phyloP scores from a whole-genome alignment of 805 yeast species.

The Cyberlindnera bimundalis region DNA sequence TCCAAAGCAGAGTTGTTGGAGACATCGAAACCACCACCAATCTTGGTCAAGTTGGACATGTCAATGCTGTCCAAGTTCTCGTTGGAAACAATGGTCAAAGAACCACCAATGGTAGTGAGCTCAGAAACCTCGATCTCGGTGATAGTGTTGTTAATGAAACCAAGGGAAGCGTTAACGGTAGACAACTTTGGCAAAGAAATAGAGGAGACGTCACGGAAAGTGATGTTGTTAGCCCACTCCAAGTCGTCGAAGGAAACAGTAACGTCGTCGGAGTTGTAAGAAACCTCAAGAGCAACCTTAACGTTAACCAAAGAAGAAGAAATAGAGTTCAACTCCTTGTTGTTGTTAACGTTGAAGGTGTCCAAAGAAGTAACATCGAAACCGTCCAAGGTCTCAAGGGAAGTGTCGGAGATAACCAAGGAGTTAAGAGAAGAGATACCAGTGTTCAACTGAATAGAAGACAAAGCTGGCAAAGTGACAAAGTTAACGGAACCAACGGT shows the following conservation, averaged over 20 bases:
- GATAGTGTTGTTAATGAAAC: constrained; percentile 72
- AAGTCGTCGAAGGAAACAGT: constrained; percentile 66
- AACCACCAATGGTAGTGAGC: constrained; percentile 69
- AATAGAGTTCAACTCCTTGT: constrained; percentile 67
- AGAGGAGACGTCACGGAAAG: constrained; percentile 76
- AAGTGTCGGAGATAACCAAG: constrained; percentile 70
- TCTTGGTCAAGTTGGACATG: constrained; percentile 62
- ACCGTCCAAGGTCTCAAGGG: constrained; percentile 65
- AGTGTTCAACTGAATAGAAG: constrained; percentile 58
- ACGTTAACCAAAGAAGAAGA: constrained; percentile 73
- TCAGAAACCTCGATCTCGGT: constrained; percentile 49
- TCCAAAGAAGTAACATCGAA: constrained; percentile 47
- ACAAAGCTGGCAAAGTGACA: constrained; percentile 84
- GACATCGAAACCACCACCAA: constrained; percentile 93
- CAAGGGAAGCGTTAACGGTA: constrained; percentile 74
- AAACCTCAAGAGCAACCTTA: constrained; percentile 69
- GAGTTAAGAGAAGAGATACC: constrained; percentile 73
- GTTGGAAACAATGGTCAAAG: constrained; percentile 74
- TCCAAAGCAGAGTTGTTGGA: constrained; percentile 77
- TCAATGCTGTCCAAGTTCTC: constrained; percentile 63
- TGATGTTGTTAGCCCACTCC: constrained; percentile 82
- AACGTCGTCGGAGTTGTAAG: constrained; percentile 80
- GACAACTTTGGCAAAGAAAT: constrained; percentile 67
- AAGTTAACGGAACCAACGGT: constrained; percentile 79
- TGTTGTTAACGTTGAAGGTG: constrained; percentile 84